Conservation (phyloP, 208 protist genomes). For the Leishmania turanica region DNA sequence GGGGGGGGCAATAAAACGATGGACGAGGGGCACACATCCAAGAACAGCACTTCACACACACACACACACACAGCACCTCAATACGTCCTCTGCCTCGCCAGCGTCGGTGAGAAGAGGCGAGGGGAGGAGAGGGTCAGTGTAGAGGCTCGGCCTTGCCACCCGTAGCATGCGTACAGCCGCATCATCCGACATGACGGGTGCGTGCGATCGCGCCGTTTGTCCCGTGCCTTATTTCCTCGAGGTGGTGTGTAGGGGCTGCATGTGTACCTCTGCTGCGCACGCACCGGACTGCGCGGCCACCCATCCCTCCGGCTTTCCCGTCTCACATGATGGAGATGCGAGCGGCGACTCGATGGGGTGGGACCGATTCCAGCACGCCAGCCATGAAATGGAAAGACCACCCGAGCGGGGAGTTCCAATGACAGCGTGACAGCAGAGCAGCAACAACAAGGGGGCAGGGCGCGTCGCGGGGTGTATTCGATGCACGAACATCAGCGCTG, state of each 20-base stretch:
- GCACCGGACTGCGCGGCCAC: not conserved
- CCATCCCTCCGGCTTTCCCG: not conserved
- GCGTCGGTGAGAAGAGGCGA: not conserved
- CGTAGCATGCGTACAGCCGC: not conserved
- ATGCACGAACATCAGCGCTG: not conserved
- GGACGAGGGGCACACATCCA: not conserved
- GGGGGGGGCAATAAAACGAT: not conserved
- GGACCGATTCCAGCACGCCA: not conserved
- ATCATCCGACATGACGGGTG: not conserved
- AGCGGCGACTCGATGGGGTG: not conserved
- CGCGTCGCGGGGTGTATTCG: not conserved
- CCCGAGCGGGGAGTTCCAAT: not conserved
- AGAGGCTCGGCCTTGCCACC: not conserved
- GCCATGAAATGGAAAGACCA: not conserved
- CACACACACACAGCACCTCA: not conserved
- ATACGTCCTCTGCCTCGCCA: not conserved
- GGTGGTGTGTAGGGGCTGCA: not conserved
- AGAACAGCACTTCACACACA: not conserved
- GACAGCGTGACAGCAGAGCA: not conserved
- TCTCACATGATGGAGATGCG: not conserved
- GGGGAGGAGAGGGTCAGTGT: not conserved
- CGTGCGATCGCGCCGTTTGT: not conserved
- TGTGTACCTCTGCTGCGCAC: not conserved
- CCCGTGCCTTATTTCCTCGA: not conserved
- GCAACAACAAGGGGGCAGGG: not conserved